These are phyloP conservation scores for Calonectria montana DNA, from an alignment of 2,329 filamentous ascomycete genomes.

Conservation along the genomic window DNA sequence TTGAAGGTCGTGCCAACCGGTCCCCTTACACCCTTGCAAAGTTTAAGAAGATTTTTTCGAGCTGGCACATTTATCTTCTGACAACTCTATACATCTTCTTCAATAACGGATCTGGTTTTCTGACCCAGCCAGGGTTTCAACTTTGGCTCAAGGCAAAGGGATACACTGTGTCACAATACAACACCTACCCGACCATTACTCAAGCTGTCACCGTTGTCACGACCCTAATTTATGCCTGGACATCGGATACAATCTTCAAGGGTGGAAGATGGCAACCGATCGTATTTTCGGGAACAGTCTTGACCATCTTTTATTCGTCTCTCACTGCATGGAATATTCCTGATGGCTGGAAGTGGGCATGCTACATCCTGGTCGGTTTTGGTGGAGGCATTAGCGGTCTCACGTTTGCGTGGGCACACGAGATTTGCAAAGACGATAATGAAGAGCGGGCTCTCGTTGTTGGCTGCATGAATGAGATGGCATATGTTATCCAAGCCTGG, in stretches of 20 bases:
- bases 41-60: conserved; percentile 69
- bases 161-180: conserved; percentile 54
- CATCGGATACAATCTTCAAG: conserved; percentile 68
- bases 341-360: conserved; percentile 71
- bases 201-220: conserved; percentile 65
- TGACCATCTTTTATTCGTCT: conserved; percentile 53
- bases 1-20: conserved; percentile 58
- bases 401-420: conserved; percentile 61
- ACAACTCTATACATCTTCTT: conserved; percentile 71
- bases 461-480: conserved; percentile 75
- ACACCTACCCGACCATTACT: conserved; percentile 69
- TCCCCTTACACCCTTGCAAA: conserved; percentile 58
- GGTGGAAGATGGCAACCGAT: conserved; percentile 74
- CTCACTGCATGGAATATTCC: conserved; percentile 59
- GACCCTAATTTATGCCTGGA: conserved; percentile 74
- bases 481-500: conserved; percentile 77
- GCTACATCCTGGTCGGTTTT: conserved; percentile 67
- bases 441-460: conserved; percentile 76
- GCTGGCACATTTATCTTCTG: conserved; percentile 74
- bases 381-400: conserved; percentile 60
- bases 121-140: conserved; percentile 66
- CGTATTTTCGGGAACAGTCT: conserved; percentile 61
- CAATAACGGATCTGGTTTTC: conserved; percentile 65
- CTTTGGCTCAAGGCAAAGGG: conserved; percentile 59
- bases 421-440: conserved; percentile 63